Evolutionary conservation across 1,139 yeast species (phyloP).

Genomic region (Diutina scorzettiae): DNA sequence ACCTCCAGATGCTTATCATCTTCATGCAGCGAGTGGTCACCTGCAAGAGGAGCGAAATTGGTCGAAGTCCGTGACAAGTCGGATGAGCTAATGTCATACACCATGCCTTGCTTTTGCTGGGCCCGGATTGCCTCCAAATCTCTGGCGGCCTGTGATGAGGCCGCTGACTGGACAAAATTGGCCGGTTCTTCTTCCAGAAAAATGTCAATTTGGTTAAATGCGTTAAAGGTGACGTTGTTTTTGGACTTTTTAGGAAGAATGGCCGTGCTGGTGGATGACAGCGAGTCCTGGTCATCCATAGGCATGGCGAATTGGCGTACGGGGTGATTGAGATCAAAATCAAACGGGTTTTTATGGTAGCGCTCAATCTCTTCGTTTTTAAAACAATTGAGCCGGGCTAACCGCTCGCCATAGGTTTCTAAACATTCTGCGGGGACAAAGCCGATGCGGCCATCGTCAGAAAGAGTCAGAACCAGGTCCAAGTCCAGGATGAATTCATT

Average conservation of each 20-base stretch:
- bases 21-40: too few species aligned
- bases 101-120: slow-evolving; percentile 12
- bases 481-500: slow-evolving; percentile 12
- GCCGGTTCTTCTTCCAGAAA: slow-evolving; percentile 4
- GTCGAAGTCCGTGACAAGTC: slow-evolving; percentile 8
- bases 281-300: not conserved
- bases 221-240: not conserved
- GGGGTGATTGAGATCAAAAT: slow-evolving; percentile 2
- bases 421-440: slow-evolving; percentile 95
- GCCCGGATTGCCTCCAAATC: slow-evolving; percentile 4
- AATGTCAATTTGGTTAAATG: not conserved
- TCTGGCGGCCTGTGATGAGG: not conserved
- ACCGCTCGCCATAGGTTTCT: slow-evolving; percentile 82
- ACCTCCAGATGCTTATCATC: slow-evolving; percentile 18
- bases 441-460: slow-evolving; percentile 62
- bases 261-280: not conserved
- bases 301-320: slow-evolving; percentile 3
- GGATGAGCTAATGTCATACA: slow-evolving; percentile 14
- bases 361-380: slow-evolving; percentile 71
- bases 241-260: not conserved
- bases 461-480: slow-evolving; percentile 13
- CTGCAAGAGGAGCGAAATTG: not conserved
- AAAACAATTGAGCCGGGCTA: slow-evolving; percentile 87
- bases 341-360: slow-evolving; percentile 6
- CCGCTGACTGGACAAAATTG: not conserved